These are phyloP conservation scores for Saccharomyces eubayanus DNA, from an alignment of 805 yeast species.

Conservation along the genomic window DNA sequence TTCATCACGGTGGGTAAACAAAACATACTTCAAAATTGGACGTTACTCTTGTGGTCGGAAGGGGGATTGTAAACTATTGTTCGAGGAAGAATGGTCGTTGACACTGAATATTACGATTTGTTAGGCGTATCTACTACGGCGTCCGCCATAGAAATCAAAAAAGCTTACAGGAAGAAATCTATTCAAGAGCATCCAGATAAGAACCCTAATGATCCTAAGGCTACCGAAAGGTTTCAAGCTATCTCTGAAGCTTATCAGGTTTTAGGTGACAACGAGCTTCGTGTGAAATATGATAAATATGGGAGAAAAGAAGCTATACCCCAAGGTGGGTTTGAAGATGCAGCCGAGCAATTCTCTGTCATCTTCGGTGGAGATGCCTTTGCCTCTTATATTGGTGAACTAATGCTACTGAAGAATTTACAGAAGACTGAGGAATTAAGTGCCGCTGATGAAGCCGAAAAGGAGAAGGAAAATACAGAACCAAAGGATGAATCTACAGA, in stretches of 20 bases:
- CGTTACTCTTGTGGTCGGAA: background rate
- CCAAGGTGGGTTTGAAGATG: constrained; percentile 66
- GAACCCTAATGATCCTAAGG: constrained; percentile 66
- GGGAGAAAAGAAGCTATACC: constrained; percentile 70
- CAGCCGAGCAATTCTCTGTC: constrained; percentile 59
- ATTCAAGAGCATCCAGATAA: constrained; percentile 74
- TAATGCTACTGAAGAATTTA: constrained; percentile 68
- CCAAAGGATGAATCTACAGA: constrained; percentile 16
- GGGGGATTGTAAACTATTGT: background rate
- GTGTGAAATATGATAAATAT: constrained; percentile 62
- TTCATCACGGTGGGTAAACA: background rate
- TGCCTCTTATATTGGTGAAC: constrained; percentile 78
- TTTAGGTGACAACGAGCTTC: constrained; percentile 52
- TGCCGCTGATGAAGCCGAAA: constrained; percentile 39
- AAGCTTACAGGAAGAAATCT: constrained; percentile 72
- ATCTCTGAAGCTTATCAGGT: constrained; percentile 71
- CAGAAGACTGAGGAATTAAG: constrained; percentile 49
- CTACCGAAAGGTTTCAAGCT: constrained; percentile 60
- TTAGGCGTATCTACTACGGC: constrained; percentile 53
- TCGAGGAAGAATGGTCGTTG: constrained; percentile 51
- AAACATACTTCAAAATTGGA: background rate
- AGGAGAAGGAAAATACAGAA: constrained; percentile 29
- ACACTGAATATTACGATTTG: constrained; percentile 63
- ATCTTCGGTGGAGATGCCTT: constrained; percentile 90
- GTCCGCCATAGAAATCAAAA: constrained; percentile 59